These are phyloP conservation scores for Aspergillus avenaceus DNA, from an alignment of 495 filamentous ascomycete genomes.

Conservation along the genomic window DNA sequence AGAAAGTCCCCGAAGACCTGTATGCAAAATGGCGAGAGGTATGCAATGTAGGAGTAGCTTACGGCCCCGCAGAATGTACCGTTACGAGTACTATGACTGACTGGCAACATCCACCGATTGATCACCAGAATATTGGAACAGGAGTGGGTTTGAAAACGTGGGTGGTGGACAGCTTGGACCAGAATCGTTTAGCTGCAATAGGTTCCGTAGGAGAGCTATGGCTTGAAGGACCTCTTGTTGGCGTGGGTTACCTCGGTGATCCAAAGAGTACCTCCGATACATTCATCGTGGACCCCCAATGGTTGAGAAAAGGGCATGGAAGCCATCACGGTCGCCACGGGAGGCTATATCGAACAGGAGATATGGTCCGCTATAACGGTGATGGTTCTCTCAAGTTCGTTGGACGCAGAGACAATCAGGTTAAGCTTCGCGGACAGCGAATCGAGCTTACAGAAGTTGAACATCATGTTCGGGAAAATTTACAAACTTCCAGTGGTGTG, in stretches of 20 bases:
- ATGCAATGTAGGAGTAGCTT: too few relatives aligned
- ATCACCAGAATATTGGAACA: too few relatives aligned
- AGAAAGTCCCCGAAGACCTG: too few relatives aligned
- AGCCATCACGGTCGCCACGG: too few relatives aligned
- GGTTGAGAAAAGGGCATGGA: background rate
- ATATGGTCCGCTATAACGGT: constrained; percentile 9
- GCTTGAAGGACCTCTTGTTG: background rate
- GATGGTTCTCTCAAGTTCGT: constrained; percentile 14
- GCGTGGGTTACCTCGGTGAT: background rate
- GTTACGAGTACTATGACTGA: too few relatives aligned
- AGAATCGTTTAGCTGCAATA: background rate
- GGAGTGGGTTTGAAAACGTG: too few relatives aligned
- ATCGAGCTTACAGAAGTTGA: constrained; percentile 43
- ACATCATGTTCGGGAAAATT: too few relatives aligned
- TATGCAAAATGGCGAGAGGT: too few relatives aligned
- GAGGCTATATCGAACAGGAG: constrained; percentile 26
- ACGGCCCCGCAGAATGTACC: too few relatives aligned
- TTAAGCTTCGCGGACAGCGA: constrained; percentile 41
- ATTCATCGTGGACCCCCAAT: background rate
- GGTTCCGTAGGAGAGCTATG: background rate
- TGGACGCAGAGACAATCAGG: constrained; percentile 22
- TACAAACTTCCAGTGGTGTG: too few relatives aligned
- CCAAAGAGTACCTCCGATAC: background rate
- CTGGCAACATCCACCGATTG: too few relatives aligned
- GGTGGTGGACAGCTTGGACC: background rate